Percentiles rank a stretch among this genome's conserved stretches.
These are phyloP conservation scores for Fusarium pseudograminearum DNA, from an alignment of 2,329 filamentous ascomycete genomes.

Conservation along the genomic window DNA sequence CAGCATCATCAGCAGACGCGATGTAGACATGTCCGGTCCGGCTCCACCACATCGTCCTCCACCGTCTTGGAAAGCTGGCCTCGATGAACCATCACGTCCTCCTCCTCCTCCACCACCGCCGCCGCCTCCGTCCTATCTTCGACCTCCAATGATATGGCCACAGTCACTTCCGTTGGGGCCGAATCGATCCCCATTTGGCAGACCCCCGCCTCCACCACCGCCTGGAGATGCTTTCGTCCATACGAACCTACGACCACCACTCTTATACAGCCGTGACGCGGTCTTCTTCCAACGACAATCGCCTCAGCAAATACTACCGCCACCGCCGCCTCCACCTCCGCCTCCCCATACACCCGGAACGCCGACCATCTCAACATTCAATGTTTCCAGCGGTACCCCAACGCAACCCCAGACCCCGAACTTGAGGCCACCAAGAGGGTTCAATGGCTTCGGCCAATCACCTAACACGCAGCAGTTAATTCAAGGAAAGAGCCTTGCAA, in stretches of 20 bases:
- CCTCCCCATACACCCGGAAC: background rate
- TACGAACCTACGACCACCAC: slow-evolving; percentile 30
- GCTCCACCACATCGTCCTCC: slow-evolving; percentile 37
- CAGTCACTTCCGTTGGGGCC: slow-evolving; percentile 11
- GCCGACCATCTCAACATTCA: background rate
- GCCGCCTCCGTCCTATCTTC: slow-evolving; percentile 14
- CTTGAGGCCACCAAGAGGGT: slow-evolving; percentile 9
- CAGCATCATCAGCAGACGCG: slow-evolving; percentile 47
- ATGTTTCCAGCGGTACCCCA: background rate
- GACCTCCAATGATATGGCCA: slow-evolving; percentile 13
- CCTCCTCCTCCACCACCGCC: slow-evolving; percentile 1
- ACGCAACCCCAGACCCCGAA: background rate
- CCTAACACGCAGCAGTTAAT: slow-evolving; percentile 1
- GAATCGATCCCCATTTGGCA: slow-evolving; percentile 7
- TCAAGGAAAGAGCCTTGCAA: background rate
- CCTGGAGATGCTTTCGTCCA: slow-evolving; percentile 10
- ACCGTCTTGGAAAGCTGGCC: slow-evolving; percentile 10
- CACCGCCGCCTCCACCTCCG: slow-evolving; percentile 20
- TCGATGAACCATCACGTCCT: slow-evolving; percentile 6
- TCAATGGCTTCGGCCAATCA: slow-evolving; percentile 5
- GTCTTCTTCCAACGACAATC: slow-evolving; percentile 14
- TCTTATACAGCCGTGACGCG: slow-evolving; percentile 12
- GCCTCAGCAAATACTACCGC: slow-evolving; percentile 4
- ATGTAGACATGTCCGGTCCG: slow-evolving; percentile 38
- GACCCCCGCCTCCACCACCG: slow-evolving; percentile 27